Percentiles rank a stretch among this genome's conserved stretches.
phyloP scores from a whole-genome alignment of 75 land plant species.

The Cryptomeria japonica region DNA sequence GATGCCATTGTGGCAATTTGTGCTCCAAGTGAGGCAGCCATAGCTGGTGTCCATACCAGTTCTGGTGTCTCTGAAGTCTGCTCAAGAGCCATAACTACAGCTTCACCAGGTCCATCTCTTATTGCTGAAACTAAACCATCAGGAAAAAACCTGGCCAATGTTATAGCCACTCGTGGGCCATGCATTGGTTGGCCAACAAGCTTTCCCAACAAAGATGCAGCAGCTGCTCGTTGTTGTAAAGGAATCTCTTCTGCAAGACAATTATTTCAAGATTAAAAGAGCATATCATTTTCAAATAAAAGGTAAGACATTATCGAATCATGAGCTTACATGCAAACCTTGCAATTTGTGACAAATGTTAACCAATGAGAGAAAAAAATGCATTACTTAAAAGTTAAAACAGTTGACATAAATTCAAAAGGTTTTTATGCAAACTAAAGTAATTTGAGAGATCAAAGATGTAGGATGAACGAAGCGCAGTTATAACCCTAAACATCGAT shows the following conservation, averaged over 20 bases:
- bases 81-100: slow-evolving; percentile 86
- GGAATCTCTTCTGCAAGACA: slow-evolving; percentile 81
- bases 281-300: not conserved
- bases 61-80: slow-evolving; percentile 99
- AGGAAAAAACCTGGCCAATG: slow-evolving; percentile 94
- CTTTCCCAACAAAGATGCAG: slow-evolving; percentile 95
- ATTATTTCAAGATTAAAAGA: not conserved
- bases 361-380: not conserved
- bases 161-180: slow-evolving; percentile 98
- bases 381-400: not conserved
- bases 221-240: slow-evolving; percentile 86
- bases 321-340: not conserved
- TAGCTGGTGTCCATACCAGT: slow-evolving; percentile 99
- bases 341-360: not conserved
- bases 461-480: not conserved
- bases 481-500: not conserved
- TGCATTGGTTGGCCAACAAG: slow-evolving; percentile 99
- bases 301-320: not conserved
- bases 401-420: not conserved
- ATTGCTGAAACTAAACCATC: slow-evolving; percentile 97
- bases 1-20: slow-evolving; percentile 96
- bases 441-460: not conserved
- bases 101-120: slow-evolving; percentile 97
- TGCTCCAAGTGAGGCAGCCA: slow-evolving; percentile 97
- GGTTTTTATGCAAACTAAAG: not conserved